These are phyloP conservation scores for Colletotrichum sp. DNA, from an alignment of 2,329 filamentous ascomycete species.

Conservation along the genomic window DNA sequence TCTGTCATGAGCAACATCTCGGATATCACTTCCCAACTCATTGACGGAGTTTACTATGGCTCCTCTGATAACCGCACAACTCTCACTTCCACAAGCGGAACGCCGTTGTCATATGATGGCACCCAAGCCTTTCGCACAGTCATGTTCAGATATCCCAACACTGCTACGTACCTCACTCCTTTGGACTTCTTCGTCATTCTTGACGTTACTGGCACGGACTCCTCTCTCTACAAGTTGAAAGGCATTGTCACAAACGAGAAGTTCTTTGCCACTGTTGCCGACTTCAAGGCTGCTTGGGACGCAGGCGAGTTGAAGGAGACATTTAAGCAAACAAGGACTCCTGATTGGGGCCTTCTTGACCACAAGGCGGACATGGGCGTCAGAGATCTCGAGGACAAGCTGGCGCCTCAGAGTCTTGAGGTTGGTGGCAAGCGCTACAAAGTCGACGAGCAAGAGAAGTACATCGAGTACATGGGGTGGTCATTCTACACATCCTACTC, in stretches of 20 bases:
- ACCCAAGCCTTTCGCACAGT: slow-evolving; percentile 41
- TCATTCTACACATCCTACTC: slow-evolving; percentile 54
- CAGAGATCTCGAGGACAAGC: slow-evolving; percentile 37
- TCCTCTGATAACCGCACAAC: slow-evolving; percentile 31
- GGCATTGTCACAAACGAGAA: slow-evolving; percentile 45
- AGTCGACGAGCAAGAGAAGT: slow-evolving; percentile 48
- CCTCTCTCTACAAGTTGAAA: slow-evolving; percentile 43
- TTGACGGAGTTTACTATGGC: slow-evolving; percentile 39
- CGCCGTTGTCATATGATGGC: slow-evolving; percentile 44
- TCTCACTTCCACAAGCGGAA: slow-evolving; percentile 35
- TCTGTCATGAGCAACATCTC: slow-evolving; percentile 47
- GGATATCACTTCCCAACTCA: slow-evolving; percentile 47
- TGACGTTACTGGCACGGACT: slow-evolving; percentile 48
- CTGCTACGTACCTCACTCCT: slow-evolving; percentile 43
- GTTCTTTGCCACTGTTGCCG: slow-evolving; percentile 38
- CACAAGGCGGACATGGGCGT: slow-evolving; percentile 31
- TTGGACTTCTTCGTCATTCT: slow-evolving; percentile 50
- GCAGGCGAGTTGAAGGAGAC: slow-evolving; percentile 39
- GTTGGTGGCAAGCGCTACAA: slow-evolving; percentile 44
- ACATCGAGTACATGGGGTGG: slow-evolving; percentile 58
- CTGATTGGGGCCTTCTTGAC: slow-evolving; percentile 39
- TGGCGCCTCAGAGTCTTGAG: slow-evolving; percentile 40
- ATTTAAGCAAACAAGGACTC: slow-evolving; percentile 36
- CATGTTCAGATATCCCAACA: slow-evolving; percentile 46
- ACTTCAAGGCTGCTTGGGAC: slow-evolving; percentile 40